These are phyloP conservation scores for Kwoniella dendrophila DNA, from an alignment of 768 basidiomycete species.

Conservation along the genomic window DNA sequence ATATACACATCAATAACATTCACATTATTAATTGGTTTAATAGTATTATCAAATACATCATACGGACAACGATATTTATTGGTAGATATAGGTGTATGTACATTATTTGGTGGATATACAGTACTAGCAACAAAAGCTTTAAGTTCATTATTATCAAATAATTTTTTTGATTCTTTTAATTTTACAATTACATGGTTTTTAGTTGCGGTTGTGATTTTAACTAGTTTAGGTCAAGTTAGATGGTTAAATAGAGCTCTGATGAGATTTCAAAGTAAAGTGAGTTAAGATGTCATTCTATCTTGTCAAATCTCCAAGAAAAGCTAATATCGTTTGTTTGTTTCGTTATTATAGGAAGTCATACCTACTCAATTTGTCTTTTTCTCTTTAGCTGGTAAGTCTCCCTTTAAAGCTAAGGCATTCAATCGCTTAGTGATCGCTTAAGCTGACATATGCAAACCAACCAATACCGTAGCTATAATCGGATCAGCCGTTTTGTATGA, in stretches of 20 bases:
- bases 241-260: constrained; percentile 67
- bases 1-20: constrained; percentile 60
- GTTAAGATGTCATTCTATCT: constrained; percentile 12
- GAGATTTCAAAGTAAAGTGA: constrained; percentile 87
- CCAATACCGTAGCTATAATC: constrained; percentile 64
- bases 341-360: constrained; percentile 70
- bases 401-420: neutral
- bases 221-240: constrained; percentile 55
- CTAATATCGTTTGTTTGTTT: neutral
- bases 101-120: constrained; percentile 65
- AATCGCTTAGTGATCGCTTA: neutral
- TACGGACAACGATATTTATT: constrained; percentile 71
- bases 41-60: constrained; percentile 69
- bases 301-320: neutral
- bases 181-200: constrained; percentile 62
- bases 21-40: constrained; percentile 61
- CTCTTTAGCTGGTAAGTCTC: constrained; percentile 66
- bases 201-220: constrained; percentile 63
- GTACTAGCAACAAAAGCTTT: constrained; percentile 91
- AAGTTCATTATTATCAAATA: constrained; percentile 77
- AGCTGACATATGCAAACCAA: constrained; percentile 3
- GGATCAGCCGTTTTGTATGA: constrained; percentile 93
- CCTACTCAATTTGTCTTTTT: constrained; percentile 95
- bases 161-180: constrained; percentile 74
- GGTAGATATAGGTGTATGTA: constrained; percentile 71